Evolutionary conservation across 2,329 filamentous ascomycete genomes (phyloP), one percentile per base, ranked within the genome.

Genomic region (Sphaerulina musiva): DNA sequence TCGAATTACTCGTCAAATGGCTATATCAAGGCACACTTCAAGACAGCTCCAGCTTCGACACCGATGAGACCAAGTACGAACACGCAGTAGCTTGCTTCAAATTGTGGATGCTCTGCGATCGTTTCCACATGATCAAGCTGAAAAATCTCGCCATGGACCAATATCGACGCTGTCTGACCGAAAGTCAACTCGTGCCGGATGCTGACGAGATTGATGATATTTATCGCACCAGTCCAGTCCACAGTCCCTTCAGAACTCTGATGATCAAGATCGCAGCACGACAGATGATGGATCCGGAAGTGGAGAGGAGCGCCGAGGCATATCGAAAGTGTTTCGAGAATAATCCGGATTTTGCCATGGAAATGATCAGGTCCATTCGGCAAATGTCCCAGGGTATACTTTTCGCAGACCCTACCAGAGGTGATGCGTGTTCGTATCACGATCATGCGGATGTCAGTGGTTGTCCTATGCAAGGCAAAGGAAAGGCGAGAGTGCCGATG

Each of bases 201-300:
- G 72, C 77, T 8, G 75, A 78, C 36, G 78, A 80, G 66, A 78
- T 80, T 59, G 73, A 77, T 56, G 74, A 76, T 6, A 77, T 80
- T 20, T 80, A 80, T 64, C 72, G 74, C 48, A 68, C 69, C 47
- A 76, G 73, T 32, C 72, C 73, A 3, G 48, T 59, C 2, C 68
- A 65, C 3, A 78, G 74, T 50, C 75, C 77, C 1, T 80, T 80
- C 62, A 70, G 77, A 36, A 69, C 65, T 31, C 68, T 80, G 17
- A 76, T 80, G 72, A 74, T 75, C 51, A 70, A 72, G 57, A 80
- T 80, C 46, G 78, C 78, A n/a, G 78, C 78, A 4, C 69, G 78
- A 26, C 78, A 80, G 66, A 78, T 80, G 56, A 80, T 80, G 78
- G 78, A 80, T 59, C 77, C 78, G 0, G 76, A 74, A 31, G 74